These are phyloP conservation scores for Mucor indicus DNA, from an alignment of 371 early-diverging fungal species.

Conservation along the genomic window DNA sequence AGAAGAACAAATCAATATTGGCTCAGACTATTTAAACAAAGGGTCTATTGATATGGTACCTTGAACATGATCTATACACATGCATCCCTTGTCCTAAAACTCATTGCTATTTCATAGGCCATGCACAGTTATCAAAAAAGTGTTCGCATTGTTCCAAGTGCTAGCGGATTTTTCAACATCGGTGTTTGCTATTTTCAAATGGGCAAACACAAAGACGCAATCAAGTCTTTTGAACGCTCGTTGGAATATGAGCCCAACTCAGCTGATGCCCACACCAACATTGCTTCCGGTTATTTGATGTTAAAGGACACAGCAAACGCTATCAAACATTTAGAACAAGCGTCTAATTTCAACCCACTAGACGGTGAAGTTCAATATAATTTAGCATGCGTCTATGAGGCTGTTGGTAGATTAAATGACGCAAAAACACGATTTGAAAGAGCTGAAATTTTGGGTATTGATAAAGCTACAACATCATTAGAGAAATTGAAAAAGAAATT, in stretches of 20 bases:
- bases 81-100: not conserved
- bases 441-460: constrained; percentile 62
- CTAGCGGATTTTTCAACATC: constrained; percentile 75
- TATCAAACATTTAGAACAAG: constrained; percentile 64
- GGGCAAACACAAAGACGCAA: constrained; percentile 60
- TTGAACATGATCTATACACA: not conserved
- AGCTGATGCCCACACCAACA: constrained; percentile 81
- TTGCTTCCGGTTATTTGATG: constrained; percentile 75
- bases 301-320: constrained; percentile 61
- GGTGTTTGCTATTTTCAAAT: constrained; percentile 76
- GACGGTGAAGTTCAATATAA: constrained; percentile 80
- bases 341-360: constrained; percentile 67
- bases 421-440: constrained; percentile 70
- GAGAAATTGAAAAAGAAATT: constrained; percentile 33
- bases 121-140: constrained; percentile 49
- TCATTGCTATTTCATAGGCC: constrained; percentile 24
- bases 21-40: constrained; percentile 37
- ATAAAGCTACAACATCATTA: constrained; percentile 47
- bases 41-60: constrained; percentile 48
- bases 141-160: constrained; percentile 42
- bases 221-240: constrained; percentile 67
- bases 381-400: constrained; percentile 74
- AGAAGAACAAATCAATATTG: constrained; percentile 38
- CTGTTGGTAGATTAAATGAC: constrained; percentile 59
- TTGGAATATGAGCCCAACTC: constrained; percentile 62